Base-by-base conservation (phyloP, 2,329 filamentous ascomycete species). In the Capronia epimyces region DNA sequence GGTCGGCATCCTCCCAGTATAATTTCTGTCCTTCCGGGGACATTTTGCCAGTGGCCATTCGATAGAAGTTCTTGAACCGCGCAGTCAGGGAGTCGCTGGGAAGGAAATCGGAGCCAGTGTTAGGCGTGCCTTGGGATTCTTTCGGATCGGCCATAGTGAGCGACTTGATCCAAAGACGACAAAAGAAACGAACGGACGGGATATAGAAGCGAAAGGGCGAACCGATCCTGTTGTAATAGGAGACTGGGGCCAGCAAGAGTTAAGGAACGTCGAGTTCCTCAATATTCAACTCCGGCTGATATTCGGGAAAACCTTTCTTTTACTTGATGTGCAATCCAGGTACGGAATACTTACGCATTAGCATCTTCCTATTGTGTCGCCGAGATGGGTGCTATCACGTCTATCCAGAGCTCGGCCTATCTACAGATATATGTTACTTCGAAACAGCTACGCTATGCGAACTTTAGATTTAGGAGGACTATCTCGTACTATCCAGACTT, bases 21-120 rank as follows among this genome's bases (percentile, higher is more conserved):
- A 86, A 80, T 64, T 85, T 80, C 57, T 78, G 71, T 45, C 87
- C 86, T 64, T 84, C 79, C 29, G 72, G 69, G 15, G 81, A 84
- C 72, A 93, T 83, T 63, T 78, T 75, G 49, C 87, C 86, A 13
- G 86, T 82, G 43, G 95, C 74, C 69, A 90, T 86, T 62, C 81
- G 81, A 77, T 94, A 96, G 74, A 89, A 86, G 73, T 87, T 95
- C 66, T 85, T 79, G 85, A 88, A 95, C 76, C 71, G 69, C 29
- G 71, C 71, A 58, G 63, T 70, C 18, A 65, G 63, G 47, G 72
- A 71, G 57, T 73, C 66, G 12, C 69, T 70, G 53, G 46, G 63
- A 42, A 50, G 61, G 51, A 50, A 61, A 50, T 40, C 43, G 44
- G 21, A n/a, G 36, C 16, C 41, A n/a, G 27, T 9, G n/a, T 37